Conservation (phyloP, 495 filamentous ascomycete genomes). For the Annulohypoxylon maeteangense region DNA sequence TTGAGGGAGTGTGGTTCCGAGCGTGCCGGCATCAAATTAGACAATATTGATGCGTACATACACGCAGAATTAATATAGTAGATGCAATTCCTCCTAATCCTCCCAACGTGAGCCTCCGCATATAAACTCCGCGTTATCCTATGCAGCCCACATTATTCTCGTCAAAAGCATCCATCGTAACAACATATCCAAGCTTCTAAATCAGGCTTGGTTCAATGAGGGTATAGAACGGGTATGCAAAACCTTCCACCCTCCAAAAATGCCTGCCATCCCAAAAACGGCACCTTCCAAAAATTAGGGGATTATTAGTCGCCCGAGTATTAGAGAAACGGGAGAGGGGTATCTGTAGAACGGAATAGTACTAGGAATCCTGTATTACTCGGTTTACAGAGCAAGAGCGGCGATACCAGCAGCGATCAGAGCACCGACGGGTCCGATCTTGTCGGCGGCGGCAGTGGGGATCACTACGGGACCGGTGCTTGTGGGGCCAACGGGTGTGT, state of each 20-base stretch:
- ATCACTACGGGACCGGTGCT: slow-evolving; percentile 27
- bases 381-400: slow-evolving; percentile 46
- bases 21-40: slow-evolving; percentile 35
- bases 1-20: slow-evolving; percentile 35
- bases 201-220: slow-evolving; percentile 35
- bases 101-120: slow-evolving; percentile 32
- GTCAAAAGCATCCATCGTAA: slow-evolving; percentile 34
- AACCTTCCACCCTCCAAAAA: slow-evolving; percentile 20
- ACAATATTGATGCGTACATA: slow-evolving; percentile 37
- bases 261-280: slow-evolving; percentile 23
- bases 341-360: slow-evolving; percentile 41
- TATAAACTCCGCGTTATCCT: slow-evolving; percentile 23
- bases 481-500: slow-evolving; percentile 33
- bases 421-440: slow-evolving; percentile 45
- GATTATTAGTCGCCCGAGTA: slow-evolving; percentile 23
- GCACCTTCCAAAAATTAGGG: slow-evolving; percentile 13
- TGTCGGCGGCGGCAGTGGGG: slow-evolving; percentile 47
- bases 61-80: slow-evolving; percentile 28
- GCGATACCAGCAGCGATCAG: slow-evolving; percentile 48
- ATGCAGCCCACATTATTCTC: slow-evolving; percentile 35
- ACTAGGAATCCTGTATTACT: slow-evolving; percentile 22
- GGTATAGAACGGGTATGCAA: slow-evolving; percentile 40
- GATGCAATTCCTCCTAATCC: slow-evolving; percentile 10
- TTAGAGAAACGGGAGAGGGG: slow-evolving; percentile 28
- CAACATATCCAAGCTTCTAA: slow-evolving; percentile 28